Conservation (phyloP, 2,329 filamentous ascomycete genomes). For the Xylaria sp. region DNA sequence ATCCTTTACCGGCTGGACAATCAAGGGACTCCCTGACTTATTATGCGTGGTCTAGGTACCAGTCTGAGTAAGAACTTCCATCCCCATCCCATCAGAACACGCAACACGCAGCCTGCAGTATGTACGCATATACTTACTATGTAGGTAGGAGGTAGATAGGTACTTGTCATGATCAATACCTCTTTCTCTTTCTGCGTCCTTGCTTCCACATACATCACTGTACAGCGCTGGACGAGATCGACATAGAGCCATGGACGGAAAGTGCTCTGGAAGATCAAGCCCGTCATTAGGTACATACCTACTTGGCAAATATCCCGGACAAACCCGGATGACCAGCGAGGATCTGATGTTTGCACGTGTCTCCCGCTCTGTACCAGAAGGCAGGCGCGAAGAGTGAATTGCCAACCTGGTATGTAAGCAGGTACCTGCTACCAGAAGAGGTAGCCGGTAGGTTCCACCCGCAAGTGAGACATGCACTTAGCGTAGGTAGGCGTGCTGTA, state of each 20-base stretch:
- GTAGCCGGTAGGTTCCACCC: background rate
- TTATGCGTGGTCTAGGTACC: too few species aligned
- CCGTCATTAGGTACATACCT: background rate
- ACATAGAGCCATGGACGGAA: background rate
- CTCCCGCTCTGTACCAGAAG: background rate
- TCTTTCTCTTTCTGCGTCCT: background rate
- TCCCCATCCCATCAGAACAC: background rate
- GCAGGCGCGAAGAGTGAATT: too few species aligned
- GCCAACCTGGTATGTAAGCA: background rate
- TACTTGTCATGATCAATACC: background rate
- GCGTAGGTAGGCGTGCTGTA: background rate
- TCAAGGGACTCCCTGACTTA: too few species aligned
- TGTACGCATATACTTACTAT: too few species aligned
- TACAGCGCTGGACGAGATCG: background rate
- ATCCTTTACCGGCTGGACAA: too few species aligned
- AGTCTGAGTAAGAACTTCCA: background rate
- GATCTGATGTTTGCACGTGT: background rate
- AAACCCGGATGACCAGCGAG: background rate
- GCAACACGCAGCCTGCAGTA: constrained; percentile 3
- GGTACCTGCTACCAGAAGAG: background rate
- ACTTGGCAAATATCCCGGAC: background rate
- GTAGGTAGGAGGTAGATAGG: too few species aligned
- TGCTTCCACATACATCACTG: background rate
- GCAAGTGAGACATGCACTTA: constrained; percentile 6
- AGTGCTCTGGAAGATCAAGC: background rate